Evolutionary conservation across 768 basidiomycete genomes (phyloP), one percentile per base, ranked within the genome.

Genomic region (Mycena galopus): DNA sequence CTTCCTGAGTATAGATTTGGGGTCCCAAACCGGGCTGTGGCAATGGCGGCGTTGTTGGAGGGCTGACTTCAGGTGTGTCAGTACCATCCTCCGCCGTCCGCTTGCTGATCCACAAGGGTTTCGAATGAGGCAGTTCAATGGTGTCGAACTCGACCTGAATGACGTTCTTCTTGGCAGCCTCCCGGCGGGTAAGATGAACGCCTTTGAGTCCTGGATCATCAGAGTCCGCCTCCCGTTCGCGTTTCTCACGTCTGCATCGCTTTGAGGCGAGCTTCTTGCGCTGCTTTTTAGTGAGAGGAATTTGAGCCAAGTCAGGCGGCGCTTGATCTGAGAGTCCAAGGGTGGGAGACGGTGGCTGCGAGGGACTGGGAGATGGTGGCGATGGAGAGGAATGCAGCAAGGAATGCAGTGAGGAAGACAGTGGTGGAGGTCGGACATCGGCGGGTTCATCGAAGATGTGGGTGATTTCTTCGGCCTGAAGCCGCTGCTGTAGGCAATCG

Each of bases 1-100:
- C 47, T 7, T 51, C 71, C 21, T 67, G 53, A 11, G 65, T 53
- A 27, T 60, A 65, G 14, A 14, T 14, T 4, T 9, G 23, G 2
- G 35, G 50, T 12, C 69, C 69, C 9, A 65, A 29, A 12, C 68
- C 61, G 4, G 47, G 29, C 27, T 32, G 53, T 17, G 30, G 55
- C 19, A 19, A 33, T 33, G 32, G n/a, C n/a, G 47, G 21, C n/a
- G 23, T 44, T 17, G 47, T 9, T 14, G 5, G 21, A n/a, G 47
- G 23, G 23, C 47, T n/a, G 8, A 50, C 47, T 9, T 50, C 47
- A 4, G 47, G 47, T 23, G 47, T n/a, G 1, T 50, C 47, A 8
- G 23, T 8, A 10, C 32, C 56, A 4, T 57, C 56, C n/a, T 57
- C 3, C 4, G 32, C 56, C 5, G 19, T 33, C 7, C 30, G 56